A percentile compares a stretch with the other conserved stretches of the same genome.
Conservation (phyloP, 192 early-diverging fungal genomes). For the Backusella westeae region DNA sequence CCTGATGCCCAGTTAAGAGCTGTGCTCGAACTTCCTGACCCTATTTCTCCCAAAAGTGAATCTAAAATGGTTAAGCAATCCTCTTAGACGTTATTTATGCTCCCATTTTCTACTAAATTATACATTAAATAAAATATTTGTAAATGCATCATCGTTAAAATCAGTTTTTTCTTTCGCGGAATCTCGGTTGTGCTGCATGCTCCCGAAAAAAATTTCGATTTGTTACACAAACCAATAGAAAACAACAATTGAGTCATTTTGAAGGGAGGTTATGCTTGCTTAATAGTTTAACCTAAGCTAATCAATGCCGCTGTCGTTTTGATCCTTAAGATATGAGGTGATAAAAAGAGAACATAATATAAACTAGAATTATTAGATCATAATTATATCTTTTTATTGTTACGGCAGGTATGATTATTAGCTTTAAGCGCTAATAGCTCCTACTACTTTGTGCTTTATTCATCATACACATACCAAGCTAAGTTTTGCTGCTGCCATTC, state of each 20-base stretch:
- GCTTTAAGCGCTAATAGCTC: neutral
- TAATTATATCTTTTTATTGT: neutral
- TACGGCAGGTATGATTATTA: neutral
- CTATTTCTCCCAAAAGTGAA: constrained; percentile 11
- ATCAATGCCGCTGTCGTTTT: neutral
- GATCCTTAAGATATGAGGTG: neutral
- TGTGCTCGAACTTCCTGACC: constrained; percentile 32
- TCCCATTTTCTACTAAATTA: neutral
- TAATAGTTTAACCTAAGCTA: neutral
- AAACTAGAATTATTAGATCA: neutral
- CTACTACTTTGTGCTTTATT: neutral
- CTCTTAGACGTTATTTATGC: constrained; percentile 2
- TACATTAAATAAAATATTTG: constrained; percentile 1
- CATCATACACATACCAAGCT: neutral
- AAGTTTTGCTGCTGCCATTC: neutral
- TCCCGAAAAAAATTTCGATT: neutral
- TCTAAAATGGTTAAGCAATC: constrained; percentile 17
- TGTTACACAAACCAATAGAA: neutral
- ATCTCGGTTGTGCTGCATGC: neutral
- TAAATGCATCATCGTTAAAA: neutral
- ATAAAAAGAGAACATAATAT: neutral
- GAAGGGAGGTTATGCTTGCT: neutral
- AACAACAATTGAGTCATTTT: neutral
- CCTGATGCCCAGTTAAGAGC: constrained; percentile 34
- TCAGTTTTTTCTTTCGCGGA: neutral